Evolutionary conservation across 768 basidiomycete species (phyloP).

Genomic region (Paxillus rubicundulus): DNA sequence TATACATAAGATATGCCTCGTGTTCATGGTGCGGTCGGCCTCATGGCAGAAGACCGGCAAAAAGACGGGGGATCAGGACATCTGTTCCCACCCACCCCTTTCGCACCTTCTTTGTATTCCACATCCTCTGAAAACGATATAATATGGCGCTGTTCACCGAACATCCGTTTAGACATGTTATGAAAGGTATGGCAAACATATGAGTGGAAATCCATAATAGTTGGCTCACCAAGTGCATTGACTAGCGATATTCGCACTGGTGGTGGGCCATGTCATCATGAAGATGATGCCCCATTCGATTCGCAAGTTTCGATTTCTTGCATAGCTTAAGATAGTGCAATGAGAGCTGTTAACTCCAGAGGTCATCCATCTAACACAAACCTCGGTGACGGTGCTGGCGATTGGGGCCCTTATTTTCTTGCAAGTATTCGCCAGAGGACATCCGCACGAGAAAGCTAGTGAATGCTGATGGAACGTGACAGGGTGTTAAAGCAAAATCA

Average conservation of each 20-base stretch:
- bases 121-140: constrained; percentile 20
- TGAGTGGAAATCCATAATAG: not conserved
- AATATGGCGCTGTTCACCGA: constrained; percentile 31
- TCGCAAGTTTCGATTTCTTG: constrained; percentile 25
- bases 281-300: constrained; percentile 41
- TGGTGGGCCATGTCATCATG: constrained; percentile 50
- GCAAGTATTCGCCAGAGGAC: constrained; percentile 39
- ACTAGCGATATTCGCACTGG: constrained; percentile 48
- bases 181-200: constrained; percentile 23
- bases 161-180: constrained; percentile 33
- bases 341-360: constrained; percentile 36
- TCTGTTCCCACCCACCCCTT: constrained; percentile 29
- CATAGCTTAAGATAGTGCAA: constrained; percentile 3
- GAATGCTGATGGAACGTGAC: not conserved
- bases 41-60: constrained; percentile 12
- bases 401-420: constrained; percentile 63
- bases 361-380: constrained; percentile 67
- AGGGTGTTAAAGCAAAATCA: constrained; percentile 72
- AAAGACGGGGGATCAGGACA: constrained; percentile 10
- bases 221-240: constrained; percentile 11
- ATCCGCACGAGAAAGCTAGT: not conserved
- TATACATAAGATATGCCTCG: constrained; percentile 22
- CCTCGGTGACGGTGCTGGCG: constrained; percentile 67
- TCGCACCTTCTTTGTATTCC: constrained; percentile 14
- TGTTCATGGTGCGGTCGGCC: constrained; percentile 21